Evolutionary conservation across 768 basidiomycete species (phyloP).

Genomic region (Calvatia gigantea): DNA sequence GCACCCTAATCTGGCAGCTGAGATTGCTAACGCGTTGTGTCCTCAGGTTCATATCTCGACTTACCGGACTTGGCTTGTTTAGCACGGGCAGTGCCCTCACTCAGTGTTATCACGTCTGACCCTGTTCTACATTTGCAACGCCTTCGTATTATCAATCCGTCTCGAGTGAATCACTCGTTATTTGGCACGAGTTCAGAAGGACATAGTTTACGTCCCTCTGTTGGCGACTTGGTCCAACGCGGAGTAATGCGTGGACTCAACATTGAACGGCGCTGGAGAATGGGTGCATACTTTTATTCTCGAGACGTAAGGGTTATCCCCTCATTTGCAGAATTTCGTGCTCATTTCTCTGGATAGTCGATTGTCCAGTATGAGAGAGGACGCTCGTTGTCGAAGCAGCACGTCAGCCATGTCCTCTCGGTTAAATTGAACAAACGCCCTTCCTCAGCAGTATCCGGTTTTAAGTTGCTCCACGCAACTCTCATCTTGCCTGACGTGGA

Average conservation of each 20-base stretch:
- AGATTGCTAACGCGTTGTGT: conserved; percentile 2
- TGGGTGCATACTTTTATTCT: conserved; percentile 64
- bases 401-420: conserved; percentile 49
- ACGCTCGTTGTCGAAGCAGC: conserved; percentile 47
- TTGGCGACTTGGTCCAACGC: conserved; percentile 64
- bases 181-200: conserved; percentile 59
- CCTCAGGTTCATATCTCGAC: conserved; percentile 66
- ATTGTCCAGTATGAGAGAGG: conserved; percentile 64
- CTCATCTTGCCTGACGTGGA: conserved; percentile 55
- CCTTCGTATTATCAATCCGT: conserved; percentile 59
- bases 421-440: conserved; percentile 48
- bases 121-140: conserved; percentile 63
- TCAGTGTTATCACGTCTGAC: conserved; percentile 54
- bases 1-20: background rate
- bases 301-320: conserved; percentile 40
- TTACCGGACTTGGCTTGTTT: conserved; percentile 63
- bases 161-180: conserved; percentile 61
- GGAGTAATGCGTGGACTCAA: conserved; percentile 68
- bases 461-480: conserved; percentile 1
- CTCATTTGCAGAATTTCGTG: background rate
- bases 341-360: conserved; percentile 38
- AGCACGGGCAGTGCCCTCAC: conserved; percentile 40
- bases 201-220: conserved; percentile 55
- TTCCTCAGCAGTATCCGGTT: conserved; percentile 5
- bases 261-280: conserved; percentile 63